Conservation (phyloP, 768 basidiomycete species). For the Saitozyma podzolica region DNA sequence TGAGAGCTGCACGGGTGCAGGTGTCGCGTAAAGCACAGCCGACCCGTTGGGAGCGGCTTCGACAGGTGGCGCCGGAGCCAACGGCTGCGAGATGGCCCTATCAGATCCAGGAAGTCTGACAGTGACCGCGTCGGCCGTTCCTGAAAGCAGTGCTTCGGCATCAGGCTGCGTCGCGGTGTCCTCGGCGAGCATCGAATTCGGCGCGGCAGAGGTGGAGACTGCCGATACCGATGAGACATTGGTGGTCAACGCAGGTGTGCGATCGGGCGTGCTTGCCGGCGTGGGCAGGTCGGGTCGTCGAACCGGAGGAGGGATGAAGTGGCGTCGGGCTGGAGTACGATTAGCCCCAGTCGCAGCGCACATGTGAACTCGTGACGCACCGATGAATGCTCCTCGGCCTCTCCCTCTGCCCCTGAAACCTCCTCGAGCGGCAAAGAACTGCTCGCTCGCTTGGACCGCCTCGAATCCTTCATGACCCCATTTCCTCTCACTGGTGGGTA, state of each 20-base stretch:
- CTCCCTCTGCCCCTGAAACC: conserved; percentile 23
- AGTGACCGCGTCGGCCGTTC: conserved; percentile 18
- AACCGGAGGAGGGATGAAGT: not conserved
- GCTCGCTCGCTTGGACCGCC: conserved; percentile 11
- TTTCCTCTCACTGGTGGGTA: conserved; percentile 1
- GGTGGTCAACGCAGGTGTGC: too few relatives aligned
- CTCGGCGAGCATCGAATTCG: conserved; percentile 8
- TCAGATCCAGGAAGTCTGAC: conserved; percentile 31
- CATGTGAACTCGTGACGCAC: conserved; percentile 3
- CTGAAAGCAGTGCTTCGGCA: conserved; percentile 27
- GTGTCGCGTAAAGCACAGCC: not conserved
- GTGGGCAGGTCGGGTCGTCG: too few relatives aligned
- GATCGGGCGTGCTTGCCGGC: too few relatives aligned
- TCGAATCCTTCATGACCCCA: conserved; percentile 48
- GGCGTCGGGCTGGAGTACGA: conserved; percentile 8
- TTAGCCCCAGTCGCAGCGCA: not conserved
- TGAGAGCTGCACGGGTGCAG: too few relatives aligned
- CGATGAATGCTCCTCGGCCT: conserved; percentile 25
- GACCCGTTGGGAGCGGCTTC: conserved; percentile 10
- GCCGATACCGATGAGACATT: too few relatives aligned
- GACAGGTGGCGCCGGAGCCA: not conserved
- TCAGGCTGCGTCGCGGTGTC: conserved; percentile 24
- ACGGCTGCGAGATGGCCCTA: not conserved
- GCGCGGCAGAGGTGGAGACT: too few relatives aligned
- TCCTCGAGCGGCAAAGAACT: conserved; percentile 8